Percentiles rank a stretch among this genome's conserved stretches.
phyloP scores from a whole-genome alignment of 306 rosid species.

The Luffa acutangula region DNA sequence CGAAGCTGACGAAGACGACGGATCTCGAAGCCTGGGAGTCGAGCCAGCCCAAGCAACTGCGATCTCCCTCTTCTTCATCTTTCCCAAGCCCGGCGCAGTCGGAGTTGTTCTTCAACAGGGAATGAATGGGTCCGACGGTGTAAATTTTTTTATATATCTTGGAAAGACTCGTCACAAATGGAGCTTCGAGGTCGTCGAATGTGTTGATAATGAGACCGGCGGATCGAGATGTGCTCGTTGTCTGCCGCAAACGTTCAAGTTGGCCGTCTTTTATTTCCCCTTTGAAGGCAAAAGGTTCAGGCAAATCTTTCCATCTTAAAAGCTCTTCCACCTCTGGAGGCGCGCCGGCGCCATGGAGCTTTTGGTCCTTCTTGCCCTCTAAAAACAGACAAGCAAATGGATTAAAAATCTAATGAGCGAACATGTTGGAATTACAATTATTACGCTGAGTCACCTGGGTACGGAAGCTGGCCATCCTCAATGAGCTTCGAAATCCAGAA shows the following conservation, averaged over 20 bases:
- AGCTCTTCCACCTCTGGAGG: conserved; percentile 32
- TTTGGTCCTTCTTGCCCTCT: conserved; percentile 34
- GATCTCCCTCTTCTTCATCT: conserved; percentile 9
- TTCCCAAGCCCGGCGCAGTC: neutral
- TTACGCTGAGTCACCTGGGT: conserved; percentile 14
- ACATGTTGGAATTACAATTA: too few species aligned
- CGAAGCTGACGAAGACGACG: conserved; percentile 45
- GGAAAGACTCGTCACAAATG: conserved; percentile 20
- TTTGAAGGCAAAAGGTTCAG: conserved; percentile 1
- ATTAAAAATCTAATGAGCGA: too few species aligned
- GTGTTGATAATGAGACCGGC: conserved; percentile 41
- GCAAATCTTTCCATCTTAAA: conserved; percentile 41
- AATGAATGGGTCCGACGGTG: conserved; percentile 41
- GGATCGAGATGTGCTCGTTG: conserved; percentile 13
- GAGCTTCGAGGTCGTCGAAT: conserved; percentile 41
- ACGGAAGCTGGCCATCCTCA: conserved; percentile 27
- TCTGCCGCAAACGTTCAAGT: neutral
- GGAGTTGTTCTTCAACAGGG: neutral
- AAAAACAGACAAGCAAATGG: conserved; percentile 1
- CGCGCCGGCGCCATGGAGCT: neutral
- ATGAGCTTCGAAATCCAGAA: conserved; percentile 19
- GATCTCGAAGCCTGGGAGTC: conserved; percentile 26
- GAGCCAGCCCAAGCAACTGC: conserved; percentile 38
- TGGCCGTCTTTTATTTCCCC: neutral
- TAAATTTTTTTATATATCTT: conserved; percentile 19